Evolutionary conservation across 345 rosid species (phyloP).

Genomic region (Brassica incana): DNA sequence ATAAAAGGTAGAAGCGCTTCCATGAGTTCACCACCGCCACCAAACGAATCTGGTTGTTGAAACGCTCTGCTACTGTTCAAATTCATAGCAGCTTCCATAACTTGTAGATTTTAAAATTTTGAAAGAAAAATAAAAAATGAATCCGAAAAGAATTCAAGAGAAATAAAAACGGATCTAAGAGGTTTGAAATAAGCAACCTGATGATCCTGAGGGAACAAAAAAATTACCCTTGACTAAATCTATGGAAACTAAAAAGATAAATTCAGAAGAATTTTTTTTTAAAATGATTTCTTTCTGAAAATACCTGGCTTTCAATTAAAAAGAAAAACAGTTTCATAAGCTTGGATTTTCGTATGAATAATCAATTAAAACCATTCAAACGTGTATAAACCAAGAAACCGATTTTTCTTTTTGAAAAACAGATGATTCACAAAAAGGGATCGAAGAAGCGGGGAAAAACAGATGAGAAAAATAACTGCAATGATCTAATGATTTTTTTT

Average conservation of each 20-base stretch:
- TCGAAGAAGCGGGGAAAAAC: constrained; percentile 59
- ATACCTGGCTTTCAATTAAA: constrained; percentile 20
- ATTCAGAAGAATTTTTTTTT: not conserved
- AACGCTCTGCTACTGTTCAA: constrained; percentile 48
- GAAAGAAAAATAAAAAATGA: not conserved
- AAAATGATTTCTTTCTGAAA: constrained; percentile 71
- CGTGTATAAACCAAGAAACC: constrained; percentile 39
- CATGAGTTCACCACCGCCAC: constrained; percentile 64
- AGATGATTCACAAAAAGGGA: constrained; percentile 79
- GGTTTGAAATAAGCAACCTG: constrained; percentile 77
- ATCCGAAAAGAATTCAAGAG: constrained; percentile 32
- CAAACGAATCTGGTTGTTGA: constrained; percentile 44
- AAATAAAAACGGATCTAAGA: constrained; percentile 45
- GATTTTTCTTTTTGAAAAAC: not conserved
- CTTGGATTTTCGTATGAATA: constrained; percentile 40
- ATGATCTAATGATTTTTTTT: not conserved
- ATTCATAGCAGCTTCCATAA: constrained; percentile 73
- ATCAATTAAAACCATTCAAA: not conserved
- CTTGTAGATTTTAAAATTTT: constrained; percentile 4
- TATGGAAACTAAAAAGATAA: constrained; percentile 16
- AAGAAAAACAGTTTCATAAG: constrained; percentile 43
- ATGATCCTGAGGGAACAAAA: constrained; percentile 61
- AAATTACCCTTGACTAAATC: constrained; percentile 59
- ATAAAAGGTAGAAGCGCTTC: constrained; percentile 93
- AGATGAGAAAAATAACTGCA: constrained; percentile 9